Conservation (phyloP, 139 green algal species). For the Chlorella sorokiniana region DNA sequence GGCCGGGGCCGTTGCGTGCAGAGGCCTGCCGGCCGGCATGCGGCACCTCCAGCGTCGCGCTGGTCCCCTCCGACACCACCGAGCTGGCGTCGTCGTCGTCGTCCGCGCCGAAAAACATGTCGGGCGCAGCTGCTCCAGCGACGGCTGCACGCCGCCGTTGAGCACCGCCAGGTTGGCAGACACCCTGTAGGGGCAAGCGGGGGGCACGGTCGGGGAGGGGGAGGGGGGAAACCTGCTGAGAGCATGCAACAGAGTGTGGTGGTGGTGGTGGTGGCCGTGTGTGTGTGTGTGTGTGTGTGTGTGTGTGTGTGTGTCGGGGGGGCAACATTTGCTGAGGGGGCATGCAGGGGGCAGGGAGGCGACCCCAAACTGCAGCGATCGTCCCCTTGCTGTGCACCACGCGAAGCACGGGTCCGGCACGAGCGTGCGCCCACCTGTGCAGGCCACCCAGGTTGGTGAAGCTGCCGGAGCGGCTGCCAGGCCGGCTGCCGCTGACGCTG, state of each 20-base stretch:
- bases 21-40: background rate
- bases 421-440: background rate
- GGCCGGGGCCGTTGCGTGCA: background rate
- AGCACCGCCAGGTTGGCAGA: constrained; percentile 16
- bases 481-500: constrained; percentile 31
- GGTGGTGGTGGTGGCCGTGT: too few species aligned
- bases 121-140: constrained; percentile 29
- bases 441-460: constrained; percentile 2
- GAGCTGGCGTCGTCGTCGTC: constrained; percentile 23
- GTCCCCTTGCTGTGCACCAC: background rate
- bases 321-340: too few species aligned
- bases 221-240: background rate
- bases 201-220: background rate
- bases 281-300: too few species aligned
- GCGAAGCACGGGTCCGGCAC: too few species aligned
- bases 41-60: background rate
- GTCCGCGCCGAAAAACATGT: constrained; percentile 31
- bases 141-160: constrained; percentile 22
- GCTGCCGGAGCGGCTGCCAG: constrained; percentile 17
- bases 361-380: background rate
- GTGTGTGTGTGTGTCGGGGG: too few species aligned
- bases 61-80: background rate
- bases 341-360: too few species aligned
- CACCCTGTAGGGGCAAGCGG: background rate
- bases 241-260: too few species aligned